Conservation (phyloP, 257 asterid genomes). For the Plantago ovata region DNA sequence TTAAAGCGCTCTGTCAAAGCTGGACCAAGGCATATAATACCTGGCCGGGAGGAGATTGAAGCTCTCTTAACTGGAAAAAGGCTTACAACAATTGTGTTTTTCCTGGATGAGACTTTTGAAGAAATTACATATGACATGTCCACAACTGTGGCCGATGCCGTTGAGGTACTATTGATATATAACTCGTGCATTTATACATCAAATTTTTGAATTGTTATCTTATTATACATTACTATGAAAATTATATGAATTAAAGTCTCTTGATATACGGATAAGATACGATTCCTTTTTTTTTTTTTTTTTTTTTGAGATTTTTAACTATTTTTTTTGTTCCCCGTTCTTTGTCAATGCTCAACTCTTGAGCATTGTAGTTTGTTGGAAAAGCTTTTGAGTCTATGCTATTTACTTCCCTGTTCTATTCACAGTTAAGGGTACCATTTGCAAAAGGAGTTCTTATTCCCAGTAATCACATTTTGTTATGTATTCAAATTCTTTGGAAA, state of each 20-base stretch:
- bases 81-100: conserved; percentile 92
- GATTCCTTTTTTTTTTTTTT: too few species aligned
- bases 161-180: conserved; percentile 66
- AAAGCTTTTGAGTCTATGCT: neutral
- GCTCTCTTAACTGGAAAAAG: conserved; percentile 89
- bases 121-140: conserved; percentile 97
- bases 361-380: conserved; percentile 6
- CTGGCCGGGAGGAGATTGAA: conserved; percentile 94
- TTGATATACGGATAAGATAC: too few species aligned
- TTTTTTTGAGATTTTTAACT: too few species aligned
- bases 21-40: conserved; percentile 84
- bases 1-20: conserved; percentile 90
- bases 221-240: too few species aligned
- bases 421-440: too few species aligned
- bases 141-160: conserved; percentile 91
- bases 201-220: conserved; percentile 1
- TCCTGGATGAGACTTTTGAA: conserved; percentile 97
- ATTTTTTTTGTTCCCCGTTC: too few species aligned
- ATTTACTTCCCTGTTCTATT: too few species aligned
- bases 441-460: too few species aligned
- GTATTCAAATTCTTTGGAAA: too few species aligned
- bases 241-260: too few species aligned
- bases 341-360: conserved; percentile 5
- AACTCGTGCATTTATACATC: conserved; percentile 11
- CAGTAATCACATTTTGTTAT: too few species aligned